A percentile compares a stretch with the other conserved stretches of the same genome.
phyloP scores from a whole-genome alignment of 805 yeast species.

The Yarrowia sp. region DNA sequence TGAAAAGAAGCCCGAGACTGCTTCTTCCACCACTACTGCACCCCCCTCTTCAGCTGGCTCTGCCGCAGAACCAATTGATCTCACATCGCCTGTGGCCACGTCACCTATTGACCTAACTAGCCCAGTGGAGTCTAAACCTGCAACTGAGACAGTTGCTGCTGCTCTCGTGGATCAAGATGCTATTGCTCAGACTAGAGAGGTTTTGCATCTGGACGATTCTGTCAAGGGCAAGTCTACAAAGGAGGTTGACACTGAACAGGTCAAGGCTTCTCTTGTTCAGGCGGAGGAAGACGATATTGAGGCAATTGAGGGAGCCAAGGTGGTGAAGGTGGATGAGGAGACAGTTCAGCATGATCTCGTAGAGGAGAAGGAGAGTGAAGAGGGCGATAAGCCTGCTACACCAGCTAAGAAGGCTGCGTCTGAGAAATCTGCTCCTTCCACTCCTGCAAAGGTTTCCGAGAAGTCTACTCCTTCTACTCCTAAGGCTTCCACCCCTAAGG shows the following conservation, averaged over 20 bases:
- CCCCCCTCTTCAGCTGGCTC: neutral
- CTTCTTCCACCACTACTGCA: no score
- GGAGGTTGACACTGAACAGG: slow-evolving; percentile 11
- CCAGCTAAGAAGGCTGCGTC: neutral
- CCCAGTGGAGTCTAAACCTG: slow-evolving; percentile 11
- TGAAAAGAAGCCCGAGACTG: neutral
- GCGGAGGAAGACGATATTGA: slow-evolving; percentile 1
- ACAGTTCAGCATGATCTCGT: slow-evolving; percentile 7
- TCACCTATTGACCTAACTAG: slow-evolving; percentile 15
- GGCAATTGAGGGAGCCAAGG: slow-evolving; percentile 2
- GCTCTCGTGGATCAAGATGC: slow-evolving; percentile 27
- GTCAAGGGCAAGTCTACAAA: neutral
- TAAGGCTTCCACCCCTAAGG: neutral
- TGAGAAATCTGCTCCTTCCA: neutral
- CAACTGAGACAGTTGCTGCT: neutral
- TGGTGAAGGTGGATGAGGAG: slow-evolving; percentile 3
- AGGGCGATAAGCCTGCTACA: neutral
- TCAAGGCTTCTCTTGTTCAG: slow-evolving; percentile 18
- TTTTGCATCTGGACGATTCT: neutral
- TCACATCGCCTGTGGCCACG: slow-evolving; percentile 18
- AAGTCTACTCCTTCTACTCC: neutral
- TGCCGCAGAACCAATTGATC: neutral
- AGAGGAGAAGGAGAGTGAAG: slow-evolving; percentile 2
- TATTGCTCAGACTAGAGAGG: slow-evolving; percentile 3
- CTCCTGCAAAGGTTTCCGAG: neutral